Base-by-base conservation (phyloP, 2,329 filamentous ascomycete genomes). In the Chrysoporthe austroafricana region DNA sequence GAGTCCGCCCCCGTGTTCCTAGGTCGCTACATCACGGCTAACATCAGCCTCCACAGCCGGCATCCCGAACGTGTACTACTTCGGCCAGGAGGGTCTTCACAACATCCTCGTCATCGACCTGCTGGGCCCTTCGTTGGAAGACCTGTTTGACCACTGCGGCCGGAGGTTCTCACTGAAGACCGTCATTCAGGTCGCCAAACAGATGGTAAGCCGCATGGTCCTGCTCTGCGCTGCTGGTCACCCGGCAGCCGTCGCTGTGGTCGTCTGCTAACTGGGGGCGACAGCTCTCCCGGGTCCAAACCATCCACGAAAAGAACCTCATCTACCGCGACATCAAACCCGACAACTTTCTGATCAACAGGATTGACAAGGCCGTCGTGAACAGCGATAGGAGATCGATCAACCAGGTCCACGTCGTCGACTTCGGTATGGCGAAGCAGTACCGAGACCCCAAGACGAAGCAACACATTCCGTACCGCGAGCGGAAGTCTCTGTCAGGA, bases 271-370 rank as follows among this genome's bases (percentile, higher is more conserved):
- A 78, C 73, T 56, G 5, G 56, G 59, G 48, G 39, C 4, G 5
- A 60, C 74, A 93, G 91, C 87, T 97, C 63, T 97, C 94, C 44
- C 90, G 95, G 71, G 95, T 99, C 36, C 95, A 90, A 80, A 90
- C 87, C 1, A 98, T 99, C 73, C 95, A 99, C 84, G 96, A 98
- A 82, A 97, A 97, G 88, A 98, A 98, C 81, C 86, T 98, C 70
- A 98, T 99, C 79, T 98, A 99, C 82, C 91, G 96, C 73, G 96
- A 99, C 78, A 98, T 99, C 85, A 99, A 99, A 81, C 96, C 96
- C 66, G 96, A 99, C 84, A 99, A 99, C 84, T 98, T 99, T 83
- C 87, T 99, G 71, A 97, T 98, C 75, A 96, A 96, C 65, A 90
- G 95, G 61, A 94, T 94, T 0, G 94, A 94, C 70, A 98, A 98